Conservation (phyloP, 108 stramenopile species). For the Conticribra weissflogii region DNA sequence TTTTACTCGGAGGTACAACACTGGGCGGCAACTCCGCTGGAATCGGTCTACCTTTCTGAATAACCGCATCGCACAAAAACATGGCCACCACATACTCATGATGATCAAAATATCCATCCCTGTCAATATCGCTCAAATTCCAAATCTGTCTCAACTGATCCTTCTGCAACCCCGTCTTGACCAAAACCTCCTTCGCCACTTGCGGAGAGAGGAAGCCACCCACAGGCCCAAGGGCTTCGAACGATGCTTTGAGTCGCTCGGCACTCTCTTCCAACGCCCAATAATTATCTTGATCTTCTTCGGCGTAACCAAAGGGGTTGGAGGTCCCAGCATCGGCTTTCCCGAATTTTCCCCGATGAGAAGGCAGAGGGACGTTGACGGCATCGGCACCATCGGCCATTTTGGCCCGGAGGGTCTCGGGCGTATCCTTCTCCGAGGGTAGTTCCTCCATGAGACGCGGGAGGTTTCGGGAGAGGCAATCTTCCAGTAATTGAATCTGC, state of each 20-base stretch:
- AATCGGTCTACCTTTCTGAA: conserved; percentile 86
- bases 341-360: conserved; percentile 67
- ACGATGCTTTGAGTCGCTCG: conserved; percentile 66
- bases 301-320: conserved; percentile 83
- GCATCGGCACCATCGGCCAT: conserved; percentile 33
- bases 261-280: conserved; percentile 90
- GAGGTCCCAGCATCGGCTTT: conserved; percentile 45
- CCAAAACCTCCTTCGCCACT: conserved; percentile 82
- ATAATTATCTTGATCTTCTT: conserved; percentile 75
- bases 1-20: conserved; percentile 82
- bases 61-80: conserved; percentile 90
- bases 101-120: conserved; percentile 89
- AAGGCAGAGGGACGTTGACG: conserved; percentile 61
- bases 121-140: conserved; percentile 92
- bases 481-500: conserved; percentile 53
- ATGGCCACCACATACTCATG: conserved; percentile 94
- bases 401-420: conserved; percentile 78
- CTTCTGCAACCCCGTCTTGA: conserved; percentile 84
- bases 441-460: conserved; percentile 76
- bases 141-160: conserved; percentile 92
- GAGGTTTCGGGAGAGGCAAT: conserved; percentile 49
- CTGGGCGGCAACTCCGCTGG: conserved; percentile 73
- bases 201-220: conserved; percentile 82
- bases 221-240: conserved; percentile 78
- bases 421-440: conserved; percentile 85